Evolutionary conservation across 2,329 filamentous ascomycete genomes (phyloP), one percentile per base, ranked within the genome.

Genomic region (Leptographium wingfieldii): DNA sequence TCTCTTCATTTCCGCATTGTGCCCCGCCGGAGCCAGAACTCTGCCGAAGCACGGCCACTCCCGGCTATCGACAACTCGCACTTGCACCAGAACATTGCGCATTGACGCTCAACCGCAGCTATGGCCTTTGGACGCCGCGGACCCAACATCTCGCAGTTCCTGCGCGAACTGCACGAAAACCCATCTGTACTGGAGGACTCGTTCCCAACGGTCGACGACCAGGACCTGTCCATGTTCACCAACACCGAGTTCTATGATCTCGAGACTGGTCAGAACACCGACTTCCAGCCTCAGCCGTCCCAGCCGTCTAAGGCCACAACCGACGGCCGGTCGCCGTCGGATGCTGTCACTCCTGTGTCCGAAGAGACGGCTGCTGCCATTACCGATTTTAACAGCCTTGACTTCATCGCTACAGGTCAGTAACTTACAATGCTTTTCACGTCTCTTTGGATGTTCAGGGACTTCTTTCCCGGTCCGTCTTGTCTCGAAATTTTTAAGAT

Each of bases 111-210:
- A 29, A 19, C 51, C 11, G 25, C 56, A n/a, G 68, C 63, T 59
- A 91, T 91, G 87, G 84, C 88, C 71, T 62, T 78, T 71, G 86
- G 85, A 69, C 87, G 90, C 63, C 85, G 87, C 70, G 88, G 83
- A 67, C 87, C 89, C 69, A 95, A 95, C 73, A 88, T 96, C 74
- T 91, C 90, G 69, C 87, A 91, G 69, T 95, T 94, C 76, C 80
- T 96, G 65, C 87, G 89, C 68, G 87, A 92, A 66, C 79, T 96
- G 68, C 96, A 96, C 77, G 83, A 84, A 67, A 81, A 87, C 59
- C 78, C 86, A 25, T 58, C 66, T 5, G 62, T 67, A 12, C 43
- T 46, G 46, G 66, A 67, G 63, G 80, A 77, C 58, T 70, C 71
- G 59, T 79, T 85, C 62, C 82, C 87, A 59, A 67, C 65, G 66